A percentile compares a stretch with the other conserved stretches of the same genome.
Conservation (phyloP, 2,329 filamentous ascomycete genomes). For the Cercospora sojina region DNA sequence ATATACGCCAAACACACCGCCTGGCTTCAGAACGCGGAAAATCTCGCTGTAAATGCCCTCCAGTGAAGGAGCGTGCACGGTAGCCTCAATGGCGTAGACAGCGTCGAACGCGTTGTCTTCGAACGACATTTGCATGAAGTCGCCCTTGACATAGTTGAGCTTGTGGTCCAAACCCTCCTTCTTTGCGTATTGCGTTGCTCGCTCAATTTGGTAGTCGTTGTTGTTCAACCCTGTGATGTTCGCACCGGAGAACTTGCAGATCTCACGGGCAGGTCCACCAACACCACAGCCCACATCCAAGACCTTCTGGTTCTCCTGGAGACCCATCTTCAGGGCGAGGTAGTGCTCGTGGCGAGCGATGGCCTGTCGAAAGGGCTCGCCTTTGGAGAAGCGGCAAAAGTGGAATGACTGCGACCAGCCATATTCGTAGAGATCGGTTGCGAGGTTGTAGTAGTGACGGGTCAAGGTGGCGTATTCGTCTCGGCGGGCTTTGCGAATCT, state of each 20-base stretch:
- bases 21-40: constrained; percentile 91
- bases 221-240: constrained; percentile 95
- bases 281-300: constrained; percentile 97
- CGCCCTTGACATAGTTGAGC: constrained; percentile 85
- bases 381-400: constrained; percentile 88
- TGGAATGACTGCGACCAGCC: constrained; percentile 97
- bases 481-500: constrained; percentile 70
- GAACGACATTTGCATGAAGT: constrained; percentile 99
- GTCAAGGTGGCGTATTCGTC: constrained; percentile 92
- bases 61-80: constrained; percentile 86
- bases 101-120: constrained; percentile 89
- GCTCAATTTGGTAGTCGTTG: constrained; percentile 98
- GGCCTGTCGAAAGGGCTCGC: constrained; percentile 84
- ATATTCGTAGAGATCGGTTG: constrained; percentile 61
- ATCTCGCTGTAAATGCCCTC: constrained; percentile 94
- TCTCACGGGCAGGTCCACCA: constrained; percentile 90
- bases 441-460: constrained; percentile 65
- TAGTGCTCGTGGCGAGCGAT: constrained; percentile 98
- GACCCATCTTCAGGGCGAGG: constrained; percentile 82
- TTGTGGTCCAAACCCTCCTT: constrained; percentile 80
- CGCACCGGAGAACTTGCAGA: constrained; percentile 89
- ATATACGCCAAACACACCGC: constrained; percentile 93
- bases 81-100: constrained; percentile 96
- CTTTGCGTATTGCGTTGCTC: constrained; percentile 78
- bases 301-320: constrained; percentile 83